phyloP scores from a whole-genome alignment of 768 basidiomycete genomes.

The Leucocoprinus leucothites region DNA sequence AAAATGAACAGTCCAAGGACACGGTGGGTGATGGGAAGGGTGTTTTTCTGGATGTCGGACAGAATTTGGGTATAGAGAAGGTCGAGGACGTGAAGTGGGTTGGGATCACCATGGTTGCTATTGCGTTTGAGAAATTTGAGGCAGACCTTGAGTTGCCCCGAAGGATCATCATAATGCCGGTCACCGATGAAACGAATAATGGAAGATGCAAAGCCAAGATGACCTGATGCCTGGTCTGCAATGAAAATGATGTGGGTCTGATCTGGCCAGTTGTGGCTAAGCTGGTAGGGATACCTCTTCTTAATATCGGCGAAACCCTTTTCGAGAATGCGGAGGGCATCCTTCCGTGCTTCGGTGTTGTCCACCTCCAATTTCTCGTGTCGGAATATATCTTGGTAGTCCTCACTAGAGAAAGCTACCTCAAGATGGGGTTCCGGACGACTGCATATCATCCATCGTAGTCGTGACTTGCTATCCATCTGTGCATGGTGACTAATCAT shows the following conservation, averaged over 20 bases:
- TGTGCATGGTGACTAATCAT: neutral
- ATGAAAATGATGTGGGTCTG: neutral
- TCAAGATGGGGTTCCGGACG: constrained; percentile 22
- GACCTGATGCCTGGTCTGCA: neutral
- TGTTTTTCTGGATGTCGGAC: neutral
- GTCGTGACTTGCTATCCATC: neutral
- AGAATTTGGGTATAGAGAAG: neutral
- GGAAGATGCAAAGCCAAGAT: neutral
- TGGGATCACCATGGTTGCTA: neutral
- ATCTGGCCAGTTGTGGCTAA: neutral
- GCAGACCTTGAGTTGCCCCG: neutral
- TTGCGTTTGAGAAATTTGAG: neutral
- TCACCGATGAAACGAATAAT: constrained; percentile 1
- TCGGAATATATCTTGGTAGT: neutral
- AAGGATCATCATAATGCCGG: neutral
- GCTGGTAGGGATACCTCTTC: neutral
- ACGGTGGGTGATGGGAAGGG: neutral
- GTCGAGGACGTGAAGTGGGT: neutral
- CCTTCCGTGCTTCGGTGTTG: neutral
- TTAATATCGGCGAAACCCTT: neutral
- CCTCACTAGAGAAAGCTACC: constrained; percentile 2
- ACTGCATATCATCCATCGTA: constrained; percentile 23
- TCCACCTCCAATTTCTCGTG: neutral
- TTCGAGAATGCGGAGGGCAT: neutral
- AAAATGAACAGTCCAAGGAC: neutral